phyloP scores from a whole-genome alignment of 2,329 filamentous ascomycete genomes.

The Alternaria sp. region DNA sequence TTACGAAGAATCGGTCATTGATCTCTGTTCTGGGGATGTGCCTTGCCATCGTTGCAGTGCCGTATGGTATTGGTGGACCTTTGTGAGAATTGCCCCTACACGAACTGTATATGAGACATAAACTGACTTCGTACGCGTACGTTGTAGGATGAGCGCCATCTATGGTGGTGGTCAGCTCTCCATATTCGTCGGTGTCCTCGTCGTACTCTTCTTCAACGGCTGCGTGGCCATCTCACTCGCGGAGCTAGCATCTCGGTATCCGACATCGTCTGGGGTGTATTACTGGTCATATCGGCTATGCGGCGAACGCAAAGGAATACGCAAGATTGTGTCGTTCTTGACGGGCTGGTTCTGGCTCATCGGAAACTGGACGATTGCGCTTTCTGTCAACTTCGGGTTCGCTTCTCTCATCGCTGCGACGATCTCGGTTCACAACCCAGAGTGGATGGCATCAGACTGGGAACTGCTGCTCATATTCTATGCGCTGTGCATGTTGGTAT shows the following conservation, averaged over 20 bases:
- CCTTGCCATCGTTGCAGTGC: neutral
- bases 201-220: slow-evolving; percentile 1
- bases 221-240: slow-evolving; percentile 17
- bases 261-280: slow-evolving; percentile 18
- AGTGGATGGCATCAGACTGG: too few species aligned
- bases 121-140: too few species aligned
- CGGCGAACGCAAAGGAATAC: slow-evolving; percentile 2
- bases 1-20: neutral
- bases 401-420: neutral
- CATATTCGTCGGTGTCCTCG: neutral
- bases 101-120: too few species aligned
- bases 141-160: neutral
- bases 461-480: too few species aligned
- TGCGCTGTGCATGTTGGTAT: too few species aligned
- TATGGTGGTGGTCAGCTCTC: neutral
- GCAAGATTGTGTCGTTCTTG: slow-evolving; percentile 14
- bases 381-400: slow-evolving; percentile 18
- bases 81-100: too few species aligned
- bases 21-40: neutral
- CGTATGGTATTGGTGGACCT: neutral
- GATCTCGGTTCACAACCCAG: neutral
- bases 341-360: slow-evolving; percentile 21
- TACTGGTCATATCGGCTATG: slow-evolving; percentile 18
- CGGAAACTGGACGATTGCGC: slow-evolving; percentile 19
- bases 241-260: slow-evolving; percentile 17